Conservation (phyloP, 2,329 filamentous ascomycete species). For the Fusarium coffeatum region DNA sequence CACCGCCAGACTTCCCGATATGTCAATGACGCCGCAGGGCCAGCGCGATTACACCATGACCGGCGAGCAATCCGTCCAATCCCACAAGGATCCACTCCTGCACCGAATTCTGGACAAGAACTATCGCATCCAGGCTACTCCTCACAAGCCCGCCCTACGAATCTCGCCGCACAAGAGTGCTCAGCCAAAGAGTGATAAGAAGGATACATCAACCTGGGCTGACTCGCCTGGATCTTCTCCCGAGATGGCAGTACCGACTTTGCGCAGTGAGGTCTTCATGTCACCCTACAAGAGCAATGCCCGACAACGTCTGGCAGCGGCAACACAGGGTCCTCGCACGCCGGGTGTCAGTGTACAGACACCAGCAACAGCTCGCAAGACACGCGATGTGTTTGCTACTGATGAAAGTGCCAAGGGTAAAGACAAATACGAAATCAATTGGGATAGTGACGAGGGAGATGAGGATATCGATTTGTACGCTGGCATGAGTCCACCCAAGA, state of each 20-base stretch:
- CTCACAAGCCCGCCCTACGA: constrained; percentile 68
- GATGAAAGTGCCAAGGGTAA: constrained; percentile 45
- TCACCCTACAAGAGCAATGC: constrained; percentile 70
- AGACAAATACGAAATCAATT: constrained; percentile 69
- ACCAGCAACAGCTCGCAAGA: constrained; percentile 65
- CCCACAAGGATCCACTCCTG: constrained; percentile 78
- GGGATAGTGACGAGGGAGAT: constrained; percentile 81
- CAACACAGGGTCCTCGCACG: constrained; percentile 68
- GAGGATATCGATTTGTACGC: constrained; percentile 71
- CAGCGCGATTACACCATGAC: constrained; percentile 50
- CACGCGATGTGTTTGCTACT: constrained; percentile 61
- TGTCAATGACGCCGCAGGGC: constrained; percentile 72
- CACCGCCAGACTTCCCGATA: constrained; percentile 68
- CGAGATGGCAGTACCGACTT: constrained; percentile 81
- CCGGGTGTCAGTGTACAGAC: constrained; percentile 90
- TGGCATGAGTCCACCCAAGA: constrained; percentile 92
- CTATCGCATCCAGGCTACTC: constrained; percentile 93
- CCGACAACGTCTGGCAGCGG: constrained; percentile 56
- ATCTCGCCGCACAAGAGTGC: constrained; percentile 60
- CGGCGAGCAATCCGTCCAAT: constrained; percentile 51
- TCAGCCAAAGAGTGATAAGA: constrained; percentile 52
- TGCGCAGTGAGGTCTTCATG: constrained; percentile 87
- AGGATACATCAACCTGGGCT: constrained; percentile 58
- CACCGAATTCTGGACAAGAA: constrained; percentile 96
- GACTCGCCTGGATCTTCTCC: constrained; percentile 78